A percentile compares a stretch with the other conserved stretches of the same genome.
Evolutionary conservation across 1,284 basidiomycete species (phyloP).

Genomic region (Xerocomus cyaneibrunnescens): DNA sequence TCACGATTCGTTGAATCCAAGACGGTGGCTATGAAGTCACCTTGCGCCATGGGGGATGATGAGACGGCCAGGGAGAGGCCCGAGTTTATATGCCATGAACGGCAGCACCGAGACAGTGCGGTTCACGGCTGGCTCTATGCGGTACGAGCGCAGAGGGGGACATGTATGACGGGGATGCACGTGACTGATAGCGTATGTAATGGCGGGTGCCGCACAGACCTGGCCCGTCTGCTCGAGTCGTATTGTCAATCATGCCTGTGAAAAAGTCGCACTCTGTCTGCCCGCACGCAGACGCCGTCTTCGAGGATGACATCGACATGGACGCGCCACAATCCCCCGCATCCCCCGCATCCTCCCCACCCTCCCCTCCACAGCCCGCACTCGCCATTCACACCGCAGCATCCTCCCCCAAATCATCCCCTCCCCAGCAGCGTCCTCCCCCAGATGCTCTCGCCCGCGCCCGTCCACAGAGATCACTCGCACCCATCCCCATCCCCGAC

Average conservation of each 20-base stretch:
- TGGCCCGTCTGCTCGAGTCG: slow-evolving; percentile 7
- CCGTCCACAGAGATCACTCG: slow-evolving; percentile 9
- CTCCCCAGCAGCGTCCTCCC: slow-evolving; percentile 12
- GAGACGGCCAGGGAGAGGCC: not conserved
- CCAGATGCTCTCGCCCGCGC: slow-evolving; percentile 7
- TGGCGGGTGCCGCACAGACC: slow-evolving; percentile 9
- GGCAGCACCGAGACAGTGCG: not conserved
- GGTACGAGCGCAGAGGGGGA: not conserved
- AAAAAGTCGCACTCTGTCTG: slow-evolving; percentile 20
- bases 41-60: slow-evolving; percentile 2
- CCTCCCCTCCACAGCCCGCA: slow-evolving; percentile 7
- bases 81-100: not conserved
- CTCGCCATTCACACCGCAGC: slow-evolving; percentile 16
- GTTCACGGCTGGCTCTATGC: not conserved
- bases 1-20: not conserved
- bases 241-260: slow-evolving; percentile 23
- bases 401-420: slow-evolving; percentile 10
- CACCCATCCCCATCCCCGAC: slow-evolving; percentile 39
- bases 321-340: slow-evolving; percentile 17
- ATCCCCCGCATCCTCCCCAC: not conserved
- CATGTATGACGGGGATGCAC: slow-evolving; percentile 1
- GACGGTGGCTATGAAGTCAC: not conserved
- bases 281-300: slow-evolving; percentile 25
- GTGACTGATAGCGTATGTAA: slow-evolving; percentile 20
- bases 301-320: slow-evolving; percentile 36